These are phyloP conservation scores for Picea engelmannii DNA, from an alignment of 83 land plant species.

Conservation along the genomic window DNA sequence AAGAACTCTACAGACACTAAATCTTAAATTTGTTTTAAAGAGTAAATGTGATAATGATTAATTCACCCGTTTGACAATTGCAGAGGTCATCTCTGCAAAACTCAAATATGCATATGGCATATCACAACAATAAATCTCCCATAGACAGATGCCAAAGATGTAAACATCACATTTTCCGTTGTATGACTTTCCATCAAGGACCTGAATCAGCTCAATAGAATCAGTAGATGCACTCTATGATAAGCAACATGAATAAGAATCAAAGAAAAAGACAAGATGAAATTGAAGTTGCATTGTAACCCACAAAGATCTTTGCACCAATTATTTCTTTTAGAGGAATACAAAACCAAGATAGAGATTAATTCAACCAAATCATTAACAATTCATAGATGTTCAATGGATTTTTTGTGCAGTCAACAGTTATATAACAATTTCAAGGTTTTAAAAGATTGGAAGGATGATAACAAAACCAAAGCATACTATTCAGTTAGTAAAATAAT, in stretches of 20 bases:
- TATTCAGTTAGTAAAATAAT: not conserved
- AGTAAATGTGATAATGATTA: too few relatives aligned
- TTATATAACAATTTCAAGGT: not conserved
- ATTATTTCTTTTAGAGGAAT: not conserved
- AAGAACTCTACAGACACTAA: too few relatives aligned
- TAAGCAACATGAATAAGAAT: not conserved
- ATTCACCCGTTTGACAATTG: slow-evolving; percentile 58
- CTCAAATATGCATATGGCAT: slow-evolving; percentile 94
- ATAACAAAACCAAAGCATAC: not conserved
- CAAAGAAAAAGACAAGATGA: not conserved
- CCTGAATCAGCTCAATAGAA: slow-evolving; percentile 35
- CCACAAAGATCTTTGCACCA: not conserved
- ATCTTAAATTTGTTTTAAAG: too few relatives aligned
- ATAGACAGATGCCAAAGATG: slow-evolving; percentile 25
- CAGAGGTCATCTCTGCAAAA: slow-evolving; percentile 91
- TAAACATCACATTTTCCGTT: slow-evolving; percentile 88
- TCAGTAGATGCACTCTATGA: not conserved
- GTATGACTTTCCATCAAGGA: slow-evolving; percentile 91
- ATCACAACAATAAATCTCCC: slow-evolving; percentile 98
- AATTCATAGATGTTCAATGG: too few relatives aligned
- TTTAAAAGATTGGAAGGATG: not conserved
- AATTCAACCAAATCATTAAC: not conserved
- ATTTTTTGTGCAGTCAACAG: too few relatives aligned
- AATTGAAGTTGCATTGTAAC: not conserved
- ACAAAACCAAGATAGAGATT: too few relatives aligned